Percentiles rank a stretch among this genome's conserved stretches.
Conservation (phyloP, 2,329 filamentous ascomycete species). For the Talaromyces sp. region DNA sequence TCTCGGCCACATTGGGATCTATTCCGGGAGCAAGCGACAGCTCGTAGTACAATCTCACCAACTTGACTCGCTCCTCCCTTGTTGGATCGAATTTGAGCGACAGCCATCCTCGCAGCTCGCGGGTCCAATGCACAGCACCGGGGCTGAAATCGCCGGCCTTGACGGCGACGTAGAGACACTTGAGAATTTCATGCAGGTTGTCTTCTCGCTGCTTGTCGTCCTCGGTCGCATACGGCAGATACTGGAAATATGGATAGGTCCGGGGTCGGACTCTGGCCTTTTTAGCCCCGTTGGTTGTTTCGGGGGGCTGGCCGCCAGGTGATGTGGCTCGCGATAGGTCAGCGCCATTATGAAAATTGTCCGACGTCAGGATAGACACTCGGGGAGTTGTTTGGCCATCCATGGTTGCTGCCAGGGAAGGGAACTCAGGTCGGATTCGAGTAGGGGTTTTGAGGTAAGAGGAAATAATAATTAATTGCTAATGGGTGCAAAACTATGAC, state of each 20-base stretch:
- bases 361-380: conserved; percentile 27
- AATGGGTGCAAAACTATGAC: background rate
- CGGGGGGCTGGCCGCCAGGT: conserved; percentile 55
- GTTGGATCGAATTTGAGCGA: conserved; percentile 96
- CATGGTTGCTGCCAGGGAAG: conserved; percentile 22
- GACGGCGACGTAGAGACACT: conserved; percentile 86
- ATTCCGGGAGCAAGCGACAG: conserved; percentile 85
- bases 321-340: conserved; percentile 82
- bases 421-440: conserved; percentile 9
- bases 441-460: background rate
- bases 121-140: conserved; percentile 92
- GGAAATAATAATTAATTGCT: background rate
- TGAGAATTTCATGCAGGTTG: conserved; percentile 80
- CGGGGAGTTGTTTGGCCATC: conserved; percentile 24
- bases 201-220: conserved; percentile 69
- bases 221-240: conserved; percentile 85
- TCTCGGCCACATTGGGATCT: conserved; percentile 73
- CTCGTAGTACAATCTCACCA: conserved; percentile 92
- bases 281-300: conserved; percentile 47
- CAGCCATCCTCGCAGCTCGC: conserved; percentile 92
- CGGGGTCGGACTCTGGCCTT: conserved; percentile 70
- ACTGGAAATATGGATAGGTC: conserved; percentile 87
- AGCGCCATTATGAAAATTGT: conserved; percentile 45
- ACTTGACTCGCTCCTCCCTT: conserved; percentile 70
- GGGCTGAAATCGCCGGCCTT: conserved; percentile 91